A percentile compares a stretch with the other conserved stretches of the same genome.
Evolutionary conservation across 257 asterid genomes (phyloP).

Genomic region (Nemophila menziesii): DNA sequence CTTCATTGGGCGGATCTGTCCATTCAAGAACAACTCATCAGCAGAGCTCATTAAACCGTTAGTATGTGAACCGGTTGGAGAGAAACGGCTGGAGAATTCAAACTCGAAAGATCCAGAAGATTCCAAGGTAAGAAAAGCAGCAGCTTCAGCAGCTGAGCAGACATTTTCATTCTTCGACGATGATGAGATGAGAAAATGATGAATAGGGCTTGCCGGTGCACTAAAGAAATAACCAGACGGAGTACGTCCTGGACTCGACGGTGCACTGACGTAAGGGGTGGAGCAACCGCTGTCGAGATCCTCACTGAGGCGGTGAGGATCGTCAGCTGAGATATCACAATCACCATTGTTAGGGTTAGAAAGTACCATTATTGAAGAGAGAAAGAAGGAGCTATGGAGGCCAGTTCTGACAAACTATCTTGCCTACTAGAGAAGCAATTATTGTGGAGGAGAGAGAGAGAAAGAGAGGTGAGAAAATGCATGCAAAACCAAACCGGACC

Average conservation of each 20-base stretch:
- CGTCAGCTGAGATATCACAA: not conserved
- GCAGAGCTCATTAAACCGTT: constrained; percentile 70
- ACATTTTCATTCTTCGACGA: constrained; percentile 3
- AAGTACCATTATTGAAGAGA: constrained; percentile 14
- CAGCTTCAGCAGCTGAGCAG: constrained; percentile 8
- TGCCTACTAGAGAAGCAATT: constrained; percentile 1
- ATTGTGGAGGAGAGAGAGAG: constrained; percentile 1
- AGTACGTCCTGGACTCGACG: constrained; percentile 75
- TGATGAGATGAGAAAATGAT: constrained; percentile 52
- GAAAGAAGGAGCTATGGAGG: not conserved
- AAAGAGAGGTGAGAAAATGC: not conserved
- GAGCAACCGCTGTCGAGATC: constrained; percentile 68
- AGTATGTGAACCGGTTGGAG: constrained; percentile 24
- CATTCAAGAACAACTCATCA: constrained; percentile 77
- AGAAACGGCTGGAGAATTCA: constrained; percentile 42
- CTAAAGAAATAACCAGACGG: constrained; percentile 61
- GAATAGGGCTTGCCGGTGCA: constrained; percentile 91
- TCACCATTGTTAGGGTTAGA: constrained; percentile 17
- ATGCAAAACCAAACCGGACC: constrained; percentile 1
- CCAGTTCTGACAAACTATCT: constrained; percentile 1
- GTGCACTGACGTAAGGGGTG: constrained; percentile 90
- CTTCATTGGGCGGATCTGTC: constrained; percentile 93
- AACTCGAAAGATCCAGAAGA: constrained; percentile 36
- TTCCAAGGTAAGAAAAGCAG: not conserved
- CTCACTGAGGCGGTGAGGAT: constrained; percentile 24